A percentile compares a stretch with the other conserved stretches of the same genome.
phyloP scores from a whole-genome alignment of 805 yeast genomes.

The Maudiozyma barnettii region DNA sequence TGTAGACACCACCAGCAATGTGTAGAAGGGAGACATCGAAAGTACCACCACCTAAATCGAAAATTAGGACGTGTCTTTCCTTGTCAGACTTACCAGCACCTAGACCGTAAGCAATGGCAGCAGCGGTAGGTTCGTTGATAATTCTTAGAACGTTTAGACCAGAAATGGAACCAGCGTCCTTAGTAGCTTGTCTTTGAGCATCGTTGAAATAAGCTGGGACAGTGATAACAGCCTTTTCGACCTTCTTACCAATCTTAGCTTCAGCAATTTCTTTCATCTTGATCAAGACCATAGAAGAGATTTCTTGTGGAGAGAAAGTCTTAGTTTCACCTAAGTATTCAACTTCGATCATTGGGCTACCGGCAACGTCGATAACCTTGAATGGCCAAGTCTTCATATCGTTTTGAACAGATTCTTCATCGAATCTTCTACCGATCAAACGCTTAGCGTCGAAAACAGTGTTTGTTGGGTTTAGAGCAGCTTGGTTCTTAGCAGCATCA shows the following conservation, averaged over 20 bases:
- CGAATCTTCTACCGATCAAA: conserved; percentile 72
- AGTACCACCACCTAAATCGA: conserved; percentile 98
- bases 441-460: conserved; percentile 77
- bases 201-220: conserved; percentile 78
- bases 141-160: conserved; percentile 71
- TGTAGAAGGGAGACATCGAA: conserved; percentile 91
- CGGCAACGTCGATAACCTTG: conserved; percentile 55
- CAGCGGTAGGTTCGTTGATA: conserved; percentile 33
- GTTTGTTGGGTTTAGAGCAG: conserved; percentile 68
- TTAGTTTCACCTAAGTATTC: conserved; percentile 60
- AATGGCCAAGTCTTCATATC: conserved; percentile 89
- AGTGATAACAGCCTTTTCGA: conserved; percentile 67
- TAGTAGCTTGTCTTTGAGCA: conserved; percentile 74
- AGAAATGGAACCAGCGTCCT: conserved; percentile 74
- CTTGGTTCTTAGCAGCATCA: conserved; percentile 77
- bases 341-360: conserved; percentile 61
- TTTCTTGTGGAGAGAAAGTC: conserved; percentile 65
- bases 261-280: conserved; percentile 78
- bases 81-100: conserved; percentile 2
- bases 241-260: conserved; percentile 62
- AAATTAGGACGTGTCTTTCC: conserved; percentile 45
- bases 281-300: conserved; percentile 66
- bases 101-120: conserved; percentile 78
- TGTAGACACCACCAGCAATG: conserved; percentile 93
- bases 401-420: conserved; percentile 67